Base-by-base conservation (phyloP, 352 stramenopile genomes). In the Pythium grandisporangium region DNA sequence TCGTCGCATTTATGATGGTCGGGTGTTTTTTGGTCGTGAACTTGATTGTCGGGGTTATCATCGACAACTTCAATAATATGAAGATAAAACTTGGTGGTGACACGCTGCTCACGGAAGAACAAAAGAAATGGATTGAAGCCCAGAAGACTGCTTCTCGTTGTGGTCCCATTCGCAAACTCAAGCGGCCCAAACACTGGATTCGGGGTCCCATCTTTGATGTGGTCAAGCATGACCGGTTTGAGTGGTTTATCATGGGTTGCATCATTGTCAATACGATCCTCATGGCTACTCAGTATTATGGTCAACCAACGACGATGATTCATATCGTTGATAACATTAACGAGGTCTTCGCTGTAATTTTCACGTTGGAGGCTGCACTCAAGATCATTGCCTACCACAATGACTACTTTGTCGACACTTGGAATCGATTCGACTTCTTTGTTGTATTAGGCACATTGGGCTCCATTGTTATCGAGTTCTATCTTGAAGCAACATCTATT, bases 1-100 rank as follows among this genome's bases (percentile, higher is more conserved):
- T 95, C 46, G 61, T 96, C 11, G 30, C 70, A 0, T 97, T 96
- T 60, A 93, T 97, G 26, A 67, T 98, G 44, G 56, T 97, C 17
- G 82, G 90, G 13, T 83, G 84, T 39, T 97, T 96, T 47, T 96
- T 98, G 41, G 80, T 96, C 4, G 82, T 97, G 21, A 96, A 97
- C 29, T 61, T 97, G 0, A 97, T 98, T 45, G 78, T 96, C 0
- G 90, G 90, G 6, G 83, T 97, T 6, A 95, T 97, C 47, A 95
- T 96, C 36, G 89, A 97, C 44, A 96, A 96, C 42, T 98, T 97
- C 48, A 95, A 95, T 36, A 67, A 78, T 23, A 93, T 94, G 84
- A 96, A 93, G 30, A 64, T 55, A 2, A 63, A 69, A 2, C 42
- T 94, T 4, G 78, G 76, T 5, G 78, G 71, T 2, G 69, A 90